A percentile compares a stretch with the other conserved stretches of the same genome.
Evolutionary conservation across 345 rosid genomes (phyloP).

Genomic region (Excoecaria cochinchinensis): DNA sequence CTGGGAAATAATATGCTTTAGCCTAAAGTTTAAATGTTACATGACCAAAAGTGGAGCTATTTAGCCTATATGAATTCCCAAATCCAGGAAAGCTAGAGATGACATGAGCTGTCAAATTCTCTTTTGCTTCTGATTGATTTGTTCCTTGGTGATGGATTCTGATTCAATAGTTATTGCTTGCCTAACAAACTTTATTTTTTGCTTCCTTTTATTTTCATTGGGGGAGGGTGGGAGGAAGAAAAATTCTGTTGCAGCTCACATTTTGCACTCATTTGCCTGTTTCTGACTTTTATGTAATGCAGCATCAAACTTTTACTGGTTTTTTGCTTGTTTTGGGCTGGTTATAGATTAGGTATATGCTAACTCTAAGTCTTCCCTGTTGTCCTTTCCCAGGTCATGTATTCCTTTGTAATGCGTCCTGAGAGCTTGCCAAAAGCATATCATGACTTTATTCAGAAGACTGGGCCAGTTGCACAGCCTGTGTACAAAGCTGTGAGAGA

Average conservation of each 20-base stretch:
- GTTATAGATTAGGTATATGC: not conserved
- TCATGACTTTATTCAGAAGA: conserved; percentile 91
- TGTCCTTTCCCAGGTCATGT: conserved; percentile 42
- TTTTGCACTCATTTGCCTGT: not conserved
- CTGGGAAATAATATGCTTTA: not conserved
- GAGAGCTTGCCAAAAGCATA: conserved; percentile 97
- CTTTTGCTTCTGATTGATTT: not conserved
- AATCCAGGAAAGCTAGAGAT: not conserved
- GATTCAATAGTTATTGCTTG: not conserved
- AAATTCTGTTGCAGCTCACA: not conserved
- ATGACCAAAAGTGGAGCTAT: not conserved
- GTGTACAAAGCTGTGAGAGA: conserved; percentile 92
- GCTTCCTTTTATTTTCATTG: too few relatives aligned
- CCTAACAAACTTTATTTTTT: not conserved
- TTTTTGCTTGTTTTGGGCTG: not conserved
- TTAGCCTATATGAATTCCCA: not conserved
- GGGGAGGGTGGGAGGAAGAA: not conserved
- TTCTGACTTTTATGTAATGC: not conserved
- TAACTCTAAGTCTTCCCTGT: not conserved
- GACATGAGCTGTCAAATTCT: not conserved
- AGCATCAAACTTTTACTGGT: not conserved
- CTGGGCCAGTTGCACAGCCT: conserved; percentile 90
- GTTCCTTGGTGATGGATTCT: not conserved
- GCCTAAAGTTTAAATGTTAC: not conserved
- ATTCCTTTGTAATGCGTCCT: conserved; percentile 38